phyloP scores from a whole-genome alignment of 495 filamentous ascomycete genomes.

The Daldinia childiae region DNA sequence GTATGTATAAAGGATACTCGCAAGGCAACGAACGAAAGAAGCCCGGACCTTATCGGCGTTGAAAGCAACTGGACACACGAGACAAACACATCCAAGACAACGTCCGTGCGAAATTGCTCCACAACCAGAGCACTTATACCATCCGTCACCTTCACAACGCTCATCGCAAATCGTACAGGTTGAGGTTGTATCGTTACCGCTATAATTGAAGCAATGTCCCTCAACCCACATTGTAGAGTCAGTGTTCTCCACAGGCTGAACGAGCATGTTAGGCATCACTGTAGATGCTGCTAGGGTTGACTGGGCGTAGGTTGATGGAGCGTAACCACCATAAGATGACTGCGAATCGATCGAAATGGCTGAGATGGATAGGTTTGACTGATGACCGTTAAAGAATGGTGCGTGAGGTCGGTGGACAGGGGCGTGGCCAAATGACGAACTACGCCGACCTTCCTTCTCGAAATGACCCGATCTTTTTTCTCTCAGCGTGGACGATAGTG shows the following conservation, averaged over 20 bases:
- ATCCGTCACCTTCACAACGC: conserved; percentile 81
- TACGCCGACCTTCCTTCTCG: conserved; percentile 82
- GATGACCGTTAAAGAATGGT: conserved; percentile 81
- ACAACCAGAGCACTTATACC: conserved; percentile 87
- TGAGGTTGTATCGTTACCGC: conserved; percentile 70
- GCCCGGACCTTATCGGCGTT: conserved; percentile 89
- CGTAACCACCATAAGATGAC: conserved; percentile 80
- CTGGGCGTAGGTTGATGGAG: conserved; percentile 93
- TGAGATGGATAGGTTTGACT: conserved; percentile 83
- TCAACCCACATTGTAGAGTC: conserved; percentile 92
- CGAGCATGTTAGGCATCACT: conserved; percentile 88
- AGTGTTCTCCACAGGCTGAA: conserved; percentile 85
- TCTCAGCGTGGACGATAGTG: conserved; percentile 80
- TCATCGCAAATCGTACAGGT: conserved; percentile 91
- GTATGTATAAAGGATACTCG: conserved; percentile 95
- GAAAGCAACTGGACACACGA: conserved; percentile 92
- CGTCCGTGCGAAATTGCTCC: conserved; percentile 78
- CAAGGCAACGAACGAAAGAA: conserved; percentile 93
- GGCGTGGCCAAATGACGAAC: conserved; percentile 84
- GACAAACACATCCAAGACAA: conserved; percentile 80
- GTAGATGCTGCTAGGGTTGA: conserved; percentile 98
- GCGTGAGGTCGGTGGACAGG: conserved; percentile 81
- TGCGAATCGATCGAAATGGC: conserved; percentile 79
- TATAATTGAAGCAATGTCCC: conserved; percentile 88
- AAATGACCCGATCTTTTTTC: conserved; percentile 97